Conservation (phyloP, 2,329 filamentous ascomycete species). For the Talaromyces sp. region DNA sequence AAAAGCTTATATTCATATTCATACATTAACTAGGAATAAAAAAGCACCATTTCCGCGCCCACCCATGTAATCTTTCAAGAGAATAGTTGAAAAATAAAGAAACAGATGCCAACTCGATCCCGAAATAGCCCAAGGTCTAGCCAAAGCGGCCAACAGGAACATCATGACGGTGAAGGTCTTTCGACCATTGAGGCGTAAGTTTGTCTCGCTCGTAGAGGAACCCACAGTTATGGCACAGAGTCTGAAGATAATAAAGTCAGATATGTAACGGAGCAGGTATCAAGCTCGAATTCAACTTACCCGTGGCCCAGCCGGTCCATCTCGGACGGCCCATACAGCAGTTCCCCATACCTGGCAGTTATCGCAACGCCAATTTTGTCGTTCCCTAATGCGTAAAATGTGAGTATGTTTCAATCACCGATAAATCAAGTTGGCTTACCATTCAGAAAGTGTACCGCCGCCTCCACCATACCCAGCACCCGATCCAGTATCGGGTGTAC, state of each 20-base stretch:
- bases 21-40: conserved; percentile 21
- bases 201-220: conserved; percentile 86
- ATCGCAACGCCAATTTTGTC: conserved; percentile 79
- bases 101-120: conserved; percentile 9
- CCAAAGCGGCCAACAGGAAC: conserved; percentile 40
- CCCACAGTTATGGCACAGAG: conserved; percentile 91
- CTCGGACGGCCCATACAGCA: conserved; percentile 91
- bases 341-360: conserved; percentile 89
- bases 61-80: conserved; percentile 10
- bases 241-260: conserved; percentile 52
- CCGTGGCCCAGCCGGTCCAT: conserved; percentile 81
- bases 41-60: conserved; percentile 15
- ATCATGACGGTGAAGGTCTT: conserved; percentile 64
- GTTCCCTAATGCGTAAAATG: conserved; percentile 57
- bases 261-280: not conserved
- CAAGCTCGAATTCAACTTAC: conserved; percentile 55
- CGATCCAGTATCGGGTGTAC: conserved; percentile 71
- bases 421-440: conserved; percentile 31
- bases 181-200: conserved; percentile 76
- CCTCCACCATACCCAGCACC: conserved; percentile 71
- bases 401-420: not conserved
- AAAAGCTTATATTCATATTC: conserved; percentile 17
- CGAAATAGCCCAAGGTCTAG: conserved; percentile 9
- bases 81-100: conserved; percentile 7
- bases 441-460: conserved; percentile 67